Evolutionary conservation across 139 green algal species (phyloP), one percentile per base, ranked within the genome.

Genomic region (Picocystis salinarum): DNA sequence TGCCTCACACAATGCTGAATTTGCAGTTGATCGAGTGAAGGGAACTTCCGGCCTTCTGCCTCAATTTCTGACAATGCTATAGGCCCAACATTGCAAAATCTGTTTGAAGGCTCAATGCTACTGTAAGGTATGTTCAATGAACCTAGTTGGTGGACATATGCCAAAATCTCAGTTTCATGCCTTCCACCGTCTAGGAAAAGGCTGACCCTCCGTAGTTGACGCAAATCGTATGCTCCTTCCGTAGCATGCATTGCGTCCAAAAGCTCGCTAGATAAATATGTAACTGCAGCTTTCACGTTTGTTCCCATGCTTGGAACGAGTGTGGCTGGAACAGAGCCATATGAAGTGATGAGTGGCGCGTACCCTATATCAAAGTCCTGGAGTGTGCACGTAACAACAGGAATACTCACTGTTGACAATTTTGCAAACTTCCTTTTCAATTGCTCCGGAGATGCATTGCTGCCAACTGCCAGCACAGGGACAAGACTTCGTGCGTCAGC

Each of bases 341-440:
- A 80, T 17, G 42, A 57, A 11, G 57, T 49, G 6, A 80, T 55
- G 42, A 67, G 40, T 7, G 71, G 69, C 2, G 71, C 53, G 50
- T 69, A 79, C 17, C 67, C 65, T 2, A 80, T 69, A 44, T 80
- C 71, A 41, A 76, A 76, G 34, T 63, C 65, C 1, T 45, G 19
- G 7, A 80, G 58, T 3, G 69, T 47, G 29, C 41, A 39, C 33
- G 62, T 53, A 15, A 76, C 23, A 5, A 23, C 18, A 0, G 49
- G 37, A n/a, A n/a, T n/a, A n/a, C n/a, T n/a, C n/a, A n/a, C n/a
- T n/a, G n/a, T n/a, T n/a, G n/a, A n/a, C n/a, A n/a, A n/a, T n/a
- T n/a, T n/a, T n/a, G n/a, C n/a, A 25, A 62, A 79, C 49, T 80
- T 80, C 27, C 71, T 45, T 2, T 39, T 41, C 26, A 80, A 59